These are phyloP conservation scores for Termitomyces sp. DNA, from an alignment of 768 basidiomycete genomes.

Conservation along the genomic window DNA sequence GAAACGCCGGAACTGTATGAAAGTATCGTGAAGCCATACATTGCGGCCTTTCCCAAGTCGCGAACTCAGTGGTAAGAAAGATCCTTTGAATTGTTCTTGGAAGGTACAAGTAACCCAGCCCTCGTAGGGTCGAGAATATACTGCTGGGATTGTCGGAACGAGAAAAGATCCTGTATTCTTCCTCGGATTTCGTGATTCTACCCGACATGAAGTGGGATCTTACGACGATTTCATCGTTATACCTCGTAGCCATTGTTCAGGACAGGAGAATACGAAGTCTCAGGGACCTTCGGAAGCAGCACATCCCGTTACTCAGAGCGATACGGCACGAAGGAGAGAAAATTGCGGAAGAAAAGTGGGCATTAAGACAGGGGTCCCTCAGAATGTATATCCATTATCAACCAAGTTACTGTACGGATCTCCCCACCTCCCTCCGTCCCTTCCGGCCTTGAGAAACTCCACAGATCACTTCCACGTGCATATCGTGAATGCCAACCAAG, in stretches of 20 bases:
- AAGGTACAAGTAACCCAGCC: neutral
- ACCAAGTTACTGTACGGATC: slow-evolving; percentile 6
- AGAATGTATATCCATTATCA: slow-evolving; percentile 92
- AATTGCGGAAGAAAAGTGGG: slow-evolving; percentile 61
- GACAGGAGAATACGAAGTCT: slow-evolving; percentile 61
- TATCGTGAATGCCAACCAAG: slow-evolving; percentile 74
- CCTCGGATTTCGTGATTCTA: slow-evolving; percentile 66
- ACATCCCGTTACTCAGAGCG: slow-evolving; percentile 61
- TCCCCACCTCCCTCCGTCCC: neutral
- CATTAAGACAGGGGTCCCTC: slow-evolving; percentile 53
- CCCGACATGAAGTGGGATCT: slow-evolving; percentile 99
- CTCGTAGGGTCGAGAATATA: slow-evolving; percentile 78
- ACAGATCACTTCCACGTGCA: slow-evolving; percentile 94
- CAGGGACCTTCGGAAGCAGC: slow-evolving; percentile 64
- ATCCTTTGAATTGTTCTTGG: neutral
- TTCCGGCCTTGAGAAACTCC: neutral
- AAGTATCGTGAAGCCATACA: slow-evolving; percentile 71
- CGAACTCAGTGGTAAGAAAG: slow-evolving; percentile 74
- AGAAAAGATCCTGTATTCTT: slow-evolving; percentile 64
- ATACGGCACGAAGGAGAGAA: slow-evolving; percentile 54
- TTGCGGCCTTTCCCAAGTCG: slow-evolving; percentile 64
- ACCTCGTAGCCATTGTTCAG: slow-evolving; percentile 76
- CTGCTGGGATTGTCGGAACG: slow-evolving; percentile 72
- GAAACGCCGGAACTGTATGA: slow-evolving; percentile 83
- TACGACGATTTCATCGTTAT: slow-evolving; percentile 67